Evolutionary conservation across 1,139 yeast species (phyloP).

Genomic region (Zygosaccharomyces sapae): DNA sequence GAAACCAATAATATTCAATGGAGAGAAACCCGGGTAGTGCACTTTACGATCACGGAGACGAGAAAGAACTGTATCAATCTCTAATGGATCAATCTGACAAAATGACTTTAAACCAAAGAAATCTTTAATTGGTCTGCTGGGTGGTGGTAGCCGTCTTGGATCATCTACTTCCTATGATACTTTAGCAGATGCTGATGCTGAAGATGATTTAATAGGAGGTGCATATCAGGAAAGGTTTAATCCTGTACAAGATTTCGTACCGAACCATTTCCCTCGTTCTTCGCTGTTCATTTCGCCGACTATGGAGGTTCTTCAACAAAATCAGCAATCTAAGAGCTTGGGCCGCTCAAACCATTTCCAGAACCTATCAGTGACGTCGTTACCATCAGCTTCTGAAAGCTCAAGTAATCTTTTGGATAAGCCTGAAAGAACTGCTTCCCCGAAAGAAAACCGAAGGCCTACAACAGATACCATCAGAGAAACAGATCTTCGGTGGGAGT

Average conservation of each 20-base stretch:
- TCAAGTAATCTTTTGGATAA: slow-evolving; percentile 14
- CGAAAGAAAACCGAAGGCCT: slow-evolving; percentile 25
- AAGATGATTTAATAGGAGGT: slow-evolving; percentile 1
- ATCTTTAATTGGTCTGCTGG: slow-evolving; percentile 8
- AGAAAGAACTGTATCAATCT: slow-evolving; percentile 11
- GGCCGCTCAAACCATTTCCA: slow-evolving; percentile 7
- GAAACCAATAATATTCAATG: slow-evolving; percentile 13
- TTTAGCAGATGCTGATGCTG: slow-evolving; percentile 10
- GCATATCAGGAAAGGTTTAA: slow-evolving; percentile 13
- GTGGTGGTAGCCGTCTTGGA: slow-evolving; percentile 7
- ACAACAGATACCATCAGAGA: slow-evolving; percentile 22
- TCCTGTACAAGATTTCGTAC: slow-evolving; percentile 13
- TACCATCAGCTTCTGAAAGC: slow-evolving; percentile 13
- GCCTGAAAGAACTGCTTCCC: slow-evolving; percentile 34
- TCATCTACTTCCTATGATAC: slow-evolving; percentile 16
- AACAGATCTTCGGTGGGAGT: slow-evolving; percentile 25
- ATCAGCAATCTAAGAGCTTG: slow-evolving; percentile 10
- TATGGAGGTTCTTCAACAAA: slow-evolving; percentile 57
- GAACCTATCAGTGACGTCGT: slow-evolving; percentile 9
- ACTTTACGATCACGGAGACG: slow-evolving; percentile 10
- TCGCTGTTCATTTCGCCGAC: slow-evolving; percentile 72
- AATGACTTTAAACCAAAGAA: slow-evolving; percentile 6
- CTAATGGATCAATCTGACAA: slow-evolving; percentile 6
- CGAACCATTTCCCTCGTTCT: slow-evolving; percentile 26
- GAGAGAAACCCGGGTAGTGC: slow-evolving; percentile 8